Evolutionary conservation across 495 filamentous ascomycete genomes (phyloP).

Genomic region (Amphirosellinia nigrospora): DNA sequence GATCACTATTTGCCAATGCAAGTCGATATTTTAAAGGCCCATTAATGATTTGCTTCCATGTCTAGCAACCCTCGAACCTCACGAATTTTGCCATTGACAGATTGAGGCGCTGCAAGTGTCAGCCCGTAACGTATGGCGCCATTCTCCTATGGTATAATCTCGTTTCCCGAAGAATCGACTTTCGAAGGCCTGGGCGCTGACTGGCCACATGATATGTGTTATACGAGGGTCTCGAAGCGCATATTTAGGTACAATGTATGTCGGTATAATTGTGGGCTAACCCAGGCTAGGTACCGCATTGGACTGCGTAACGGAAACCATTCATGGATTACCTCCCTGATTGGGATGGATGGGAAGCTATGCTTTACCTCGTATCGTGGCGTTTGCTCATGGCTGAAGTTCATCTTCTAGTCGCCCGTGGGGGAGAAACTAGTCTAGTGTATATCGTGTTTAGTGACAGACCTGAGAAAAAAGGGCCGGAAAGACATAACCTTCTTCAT

Average conservation of each 20-base stretch:
- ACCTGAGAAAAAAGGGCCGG: background rate
- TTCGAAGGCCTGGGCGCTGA: background rate
- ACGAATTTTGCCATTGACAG: background rate
- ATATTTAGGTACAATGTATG: background rate
- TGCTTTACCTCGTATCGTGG: slow-evolving; percentile 5
- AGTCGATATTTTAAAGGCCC: background rate
- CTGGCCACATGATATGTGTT: slow-evolving; percentile 1
- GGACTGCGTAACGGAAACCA: background rate
- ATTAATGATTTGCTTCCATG: background rate
- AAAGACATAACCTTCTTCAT: background rate
- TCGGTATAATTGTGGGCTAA: slow-evolving; percentile 1
- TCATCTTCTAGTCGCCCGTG: background rate
- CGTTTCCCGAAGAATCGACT: background rate
- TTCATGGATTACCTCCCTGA: slow-evolving; percentile 7
- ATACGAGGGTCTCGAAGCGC: background rate
- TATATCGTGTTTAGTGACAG: slow-evolving; percentile 5
- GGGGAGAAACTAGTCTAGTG: background rate
- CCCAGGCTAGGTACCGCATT: background rate
- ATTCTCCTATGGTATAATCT: background rate
- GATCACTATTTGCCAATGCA: background rate
- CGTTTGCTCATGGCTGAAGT: background rate
- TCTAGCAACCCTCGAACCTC: background rate
- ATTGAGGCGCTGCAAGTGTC: background rate
- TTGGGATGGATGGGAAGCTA: background rate
- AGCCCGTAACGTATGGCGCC: slow-evolving; percentile 3